Percentiles rank a stretch among this genome's conserved stretches.
phyloP scores from a whole-genome alignment of 495 filamentous ascomycete genomes.

The Penicillium canariense region DNA sequence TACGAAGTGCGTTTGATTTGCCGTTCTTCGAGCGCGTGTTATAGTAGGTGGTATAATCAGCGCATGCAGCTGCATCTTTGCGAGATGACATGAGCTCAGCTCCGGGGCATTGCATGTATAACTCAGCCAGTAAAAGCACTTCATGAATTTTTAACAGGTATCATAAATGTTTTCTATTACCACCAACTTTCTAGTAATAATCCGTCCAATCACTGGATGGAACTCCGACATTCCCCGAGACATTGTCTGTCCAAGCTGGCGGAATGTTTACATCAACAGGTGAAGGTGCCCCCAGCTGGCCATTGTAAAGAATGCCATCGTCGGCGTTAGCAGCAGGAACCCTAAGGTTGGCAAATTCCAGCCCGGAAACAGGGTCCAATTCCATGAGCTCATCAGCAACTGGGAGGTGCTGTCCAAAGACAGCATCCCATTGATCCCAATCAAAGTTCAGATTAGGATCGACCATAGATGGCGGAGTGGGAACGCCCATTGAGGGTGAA shows the following conservation, averaged over 20 bases:
- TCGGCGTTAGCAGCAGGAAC: slow-evolving; percentile 1
- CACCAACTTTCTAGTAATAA: slow-evolving; percentile 2
- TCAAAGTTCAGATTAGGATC: slow-evolving; percentile 48
- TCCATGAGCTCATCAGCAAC: slow-evolving; percentile 49
- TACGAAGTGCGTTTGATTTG: too few species aligned
- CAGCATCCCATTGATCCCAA: slow-evolving; percentile 53
- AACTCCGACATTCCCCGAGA: neutral
- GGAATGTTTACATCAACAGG: neutral
- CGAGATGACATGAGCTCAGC: neutral
- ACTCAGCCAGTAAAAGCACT: too few species aligned
- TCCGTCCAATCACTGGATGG: slow-evolving; percentile 18
- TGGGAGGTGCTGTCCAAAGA: slow-evolving; percentile 48
- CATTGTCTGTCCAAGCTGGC: slow-evolving; percentile 11
- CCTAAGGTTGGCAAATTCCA: slow-evolving; percentile 38
- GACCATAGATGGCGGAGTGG: slow-evolving; percentile 45
- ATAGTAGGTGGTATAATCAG: neutral
- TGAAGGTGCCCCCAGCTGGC: neutral
- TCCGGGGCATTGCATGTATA: too few species aligned
- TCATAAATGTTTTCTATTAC: neutral
- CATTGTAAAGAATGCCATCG: slow-evolving; percentile 3
- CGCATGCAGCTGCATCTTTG: neutral
- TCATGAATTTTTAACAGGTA: neutral
- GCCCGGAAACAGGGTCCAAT: slow-evolving; percentile 39
- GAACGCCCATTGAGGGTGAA: slow-evolving; percentile 18
- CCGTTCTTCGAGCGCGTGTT: too few species aligned